Conservation (phyloP, 495 filamentous ascomycete species). For the Neurospora terricola region DNA sequence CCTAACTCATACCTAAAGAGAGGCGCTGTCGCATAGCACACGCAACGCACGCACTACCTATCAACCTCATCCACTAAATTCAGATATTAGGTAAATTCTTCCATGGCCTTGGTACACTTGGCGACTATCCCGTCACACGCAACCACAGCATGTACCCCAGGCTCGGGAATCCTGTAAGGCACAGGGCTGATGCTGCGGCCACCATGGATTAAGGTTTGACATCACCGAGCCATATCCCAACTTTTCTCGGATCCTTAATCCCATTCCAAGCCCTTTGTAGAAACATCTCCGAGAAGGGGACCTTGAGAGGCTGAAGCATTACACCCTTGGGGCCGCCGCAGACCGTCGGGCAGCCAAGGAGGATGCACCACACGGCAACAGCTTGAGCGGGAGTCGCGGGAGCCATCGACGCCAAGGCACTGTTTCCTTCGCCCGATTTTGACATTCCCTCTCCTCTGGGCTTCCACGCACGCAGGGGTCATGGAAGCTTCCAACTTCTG, state of each 20-base stretch:
- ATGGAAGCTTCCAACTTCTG: slow-evolving; percentile 6
- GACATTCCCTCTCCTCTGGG: background rate
- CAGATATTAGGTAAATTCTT: background rate
- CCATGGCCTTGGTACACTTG: background rate
- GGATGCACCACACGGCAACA: background rate
- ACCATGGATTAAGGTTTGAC: slow-evolving; percentile 19
- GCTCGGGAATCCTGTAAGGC: slow-evolving; percentile 4
- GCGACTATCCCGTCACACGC: background rate
- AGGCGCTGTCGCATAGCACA: background rate
- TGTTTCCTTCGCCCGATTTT: slow-evolving; percentile 1
- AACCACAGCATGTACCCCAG: background rate
- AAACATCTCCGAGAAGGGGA: slow-evolving; percentile 17
- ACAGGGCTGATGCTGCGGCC: slow-evolving; percentile 1
- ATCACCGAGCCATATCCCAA: slow-evolving; percentile 12
- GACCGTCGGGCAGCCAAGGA: slow-evolving; percentile 10
- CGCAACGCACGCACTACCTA: background rate
- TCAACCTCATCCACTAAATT: background rate
- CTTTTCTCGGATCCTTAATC: slow-evolving; percentile 5
- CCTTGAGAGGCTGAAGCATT: slow-evolving; percentile 10
- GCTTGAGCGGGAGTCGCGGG: background rate
- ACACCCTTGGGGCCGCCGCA: slow-evolving; percentile 6
- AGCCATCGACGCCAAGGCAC: slow-evolving; percentile 10
- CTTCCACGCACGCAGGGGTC: slow-evolving; percentile 16
- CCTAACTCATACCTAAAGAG: background rate
- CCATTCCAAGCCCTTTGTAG: slow-evolving; percentile 21